phyloP scores from a whole-genome alignment of 306 rosid species.

The Prunus kanzakura region DNA sequence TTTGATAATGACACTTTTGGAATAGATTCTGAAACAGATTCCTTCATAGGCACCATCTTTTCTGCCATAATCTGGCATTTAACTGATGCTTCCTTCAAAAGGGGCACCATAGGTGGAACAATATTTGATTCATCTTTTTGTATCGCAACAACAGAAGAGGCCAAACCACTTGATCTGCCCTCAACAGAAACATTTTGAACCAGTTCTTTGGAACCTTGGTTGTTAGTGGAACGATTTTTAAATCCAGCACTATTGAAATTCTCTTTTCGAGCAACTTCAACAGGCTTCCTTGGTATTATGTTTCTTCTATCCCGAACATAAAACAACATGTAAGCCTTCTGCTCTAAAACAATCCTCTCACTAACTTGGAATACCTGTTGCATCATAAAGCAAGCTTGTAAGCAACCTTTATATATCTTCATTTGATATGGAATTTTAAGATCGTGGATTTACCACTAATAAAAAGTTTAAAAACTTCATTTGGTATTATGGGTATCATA shows the following conservation, averaged over 20 bases:
- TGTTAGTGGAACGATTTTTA: constrained; percentile 26
- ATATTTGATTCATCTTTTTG: constrained; percentile 34
- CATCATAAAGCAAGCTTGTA: constrained; percentile 14
- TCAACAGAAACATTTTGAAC: constrained; percentile 33
- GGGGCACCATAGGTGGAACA: constrained; percentile 28
- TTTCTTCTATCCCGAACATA: constrained; percentile 84
- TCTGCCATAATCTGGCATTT: constrained; percentile 3
- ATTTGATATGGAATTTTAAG: not conserved
- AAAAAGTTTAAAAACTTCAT: not conserved
- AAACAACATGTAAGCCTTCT: constrained; percentile 96
- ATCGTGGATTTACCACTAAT: not conserved
- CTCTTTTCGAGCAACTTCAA: constrained; percentile 46
- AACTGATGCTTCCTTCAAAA: constrained; percentile 22
- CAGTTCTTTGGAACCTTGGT: constrained; percentile 34
- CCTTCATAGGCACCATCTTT: constrained; percentile 23
- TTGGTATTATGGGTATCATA: not conserved
- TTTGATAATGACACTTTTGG: constrained; percentile 19
- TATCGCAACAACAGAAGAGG: constrained; percentile 22
- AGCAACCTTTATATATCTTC: not conserved
- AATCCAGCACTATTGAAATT: constrained; percentile 33
- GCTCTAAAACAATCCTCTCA: constrained; percentile 73
- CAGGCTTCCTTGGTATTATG: constrained; percentile 46
- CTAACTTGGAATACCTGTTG: constrained; percentile 72
- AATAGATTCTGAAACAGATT: constrained; percentile 32
- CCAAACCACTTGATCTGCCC: constrained; percentile 24